Base-by-base conservation (phyloP, 805 yeast genomes). In the Saturnispora silvae region DNA sequence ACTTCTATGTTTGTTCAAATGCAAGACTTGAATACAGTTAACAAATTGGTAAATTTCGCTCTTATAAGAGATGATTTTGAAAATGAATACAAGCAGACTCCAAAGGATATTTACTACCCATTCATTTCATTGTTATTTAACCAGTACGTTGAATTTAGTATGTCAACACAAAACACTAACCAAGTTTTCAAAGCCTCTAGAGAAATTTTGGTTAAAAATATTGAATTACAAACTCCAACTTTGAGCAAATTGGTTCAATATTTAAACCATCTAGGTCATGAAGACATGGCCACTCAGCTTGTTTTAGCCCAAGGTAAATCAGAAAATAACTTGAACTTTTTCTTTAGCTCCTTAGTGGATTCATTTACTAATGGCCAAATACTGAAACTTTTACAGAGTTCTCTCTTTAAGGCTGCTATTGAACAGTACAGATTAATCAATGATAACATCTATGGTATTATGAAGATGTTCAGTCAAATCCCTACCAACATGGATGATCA, bases 391-490 rank as follows among this genome's bases (percentile, higher is more conserved):
- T 37, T 52, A 34, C 39, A 40, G n/a, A 44, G 56, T 5, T 34
- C 41, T 5, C 47, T 56, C 20, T 59, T 56, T 46, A 57, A 51
- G 34, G 27, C 35, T 24, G 47, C 54, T 3, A 47, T 58, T 35
- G 62, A 60, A 45, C 53, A 57, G 35, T 60, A 54, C 43, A 49
- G 63, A 41, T 42, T 60, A 31, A 36, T 52, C 15, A 50, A 38
- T 24, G 63, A 59, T 38, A 60, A 57, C 40, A 47, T 59, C 19
- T 59, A 59, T 43, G 63, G 63, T 1, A 47, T 60, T 24, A 49
- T 55, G 40, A 55, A 55, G 40, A 45, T 52, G 15, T 45, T 57
- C 30, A 44, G 45, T 6, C 40, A 41, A 18, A 14, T 34, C n/a
- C 23, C 17, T 28, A 6, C 23, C 20, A 20, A 32, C 4, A 28